Evolutionary conservation across 768 basidiomycete species (phyloP), one percentile per base, ranked within the genome.

Genomic region (Omphalotus guepiniiformis): DNA sequence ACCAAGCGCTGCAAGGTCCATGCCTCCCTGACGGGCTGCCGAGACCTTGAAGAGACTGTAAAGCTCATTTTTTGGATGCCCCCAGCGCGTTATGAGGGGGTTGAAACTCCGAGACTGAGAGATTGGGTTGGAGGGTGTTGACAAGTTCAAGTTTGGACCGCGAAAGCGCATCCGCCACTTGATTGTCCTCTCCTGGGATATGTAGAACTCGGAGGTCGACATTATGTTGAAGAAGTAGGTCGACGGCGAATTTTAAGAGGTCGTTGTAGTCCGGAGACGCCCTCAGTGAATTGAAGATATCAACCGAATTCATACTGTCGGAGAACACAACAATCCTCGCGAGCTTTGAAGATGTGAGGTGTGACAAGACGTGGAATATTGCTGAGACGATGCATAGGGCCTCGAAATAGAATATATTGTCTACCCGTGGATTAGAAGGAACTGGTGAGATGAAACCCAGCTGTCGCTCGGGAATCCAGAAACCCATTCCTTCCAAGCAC

Each of bases 101-200:
- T 40, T 40, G 6, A 54, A 62, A 55, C 0, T 35, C 18, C 0
- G 15, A 18, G 26, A 58, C 51, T 3, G 0, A 1, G 0, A 60
- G 35, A 0, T 15, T 44, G 9, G 42, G 51, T 23, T 13, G 13
- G 26, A 19, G 34, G 19, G 8, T 30, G 22, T 12, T 18, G 3
- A n/a, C 38, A 37, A 12, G 19, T 8, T 16, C 32, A 22, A 36
- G 28, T 15, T 64, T 9, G 21, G 8, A 23, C 12, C 60, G 58
- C 1, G 67, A 70, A 2, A 72, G 47, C 1, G 64, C 60, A 39
- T 70, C 68, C 0, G 66, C 65, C 1, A 66, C 51, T 0, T 8
- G 15, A 35, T 72, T 72, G 0, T 56, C 18, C 0, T 39, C 16
- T 0, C 64, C 61, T 0, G 58, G 52, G 16, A 67, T 47, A 32